phyloP scores from a whole-genome alignment of 2,329 filamentous ascomycete species.

The Claviceps sp. region DNA sequence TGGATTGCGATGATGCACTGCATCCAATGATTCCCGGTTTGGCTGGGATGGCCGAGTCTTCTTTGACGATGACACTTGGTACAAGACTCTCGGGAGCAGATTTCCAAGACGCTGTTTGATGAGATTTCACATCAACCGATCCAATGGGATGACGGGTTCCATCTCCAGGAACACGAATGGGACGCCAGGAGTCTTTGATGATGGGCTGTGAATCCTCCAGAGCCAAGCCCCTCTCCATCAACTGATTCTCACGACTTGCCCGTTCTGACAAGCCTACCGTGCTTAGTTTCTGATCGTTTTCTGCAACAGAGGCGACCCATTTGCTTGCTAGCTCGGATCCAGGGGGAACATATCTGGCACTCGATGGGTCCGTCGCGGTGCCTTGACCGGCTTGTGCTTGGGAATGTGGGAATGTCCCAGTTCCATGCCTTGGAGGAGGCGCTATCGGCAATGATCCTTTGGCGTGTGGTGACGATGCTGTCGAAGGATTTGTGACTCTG shows the following conservation, averaged over 20 bases:
- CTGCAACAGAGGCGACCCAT: slow-evolving; percentile 29
- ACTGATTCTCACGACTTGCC: slow-evolving; percentile 28
- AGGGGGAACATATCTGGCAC: slow-evolving; percentile 15
- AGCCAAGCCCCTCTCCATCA: slow-evolving; percentile 30
- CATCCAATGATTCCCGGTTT: slow-evolving; percentile 17
- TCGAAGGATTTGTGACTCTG: slow-evolving; percentile 27
- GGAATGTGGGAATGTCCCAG: background rate
- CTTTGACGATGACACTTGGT: slow-evolving; percentile 7
- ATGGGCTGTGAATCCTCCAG: slow-evolving; percentile 31
- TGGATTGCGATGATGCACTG: slow-evolving; percentile 28
- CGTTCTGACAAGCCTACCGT: slow-evolving; percentile 25
- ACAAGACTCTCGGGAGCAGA: slow-evolving; percentile 14
- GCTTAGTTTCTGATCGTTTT: slow-evolving; percentile 32
- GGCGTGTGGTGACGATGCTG: slow-evolving; percentile 18
- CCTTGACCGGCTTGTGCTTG: slow-evolving; percentile 15
- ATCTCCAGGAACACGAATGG: slow-evolving; percentile 24
- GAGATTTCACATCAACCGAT: slow-evolving; percentile 15
- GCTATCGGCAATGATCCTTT: slow-evolving; percentile 33
- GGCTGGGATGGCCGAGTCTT: slow-evolving; percentile 10
- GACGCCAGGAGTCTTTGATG: slow-evolving; percentile 43
- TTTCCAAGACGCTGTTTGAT: slow-evolving; percentile 18
- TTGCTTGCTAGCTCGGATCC: slow-evolving; percentile 23
- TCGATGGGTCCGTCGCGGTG: slow-evolving; percentile 17
- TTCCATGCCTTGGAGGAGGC: slow-evolving; percentile 19
- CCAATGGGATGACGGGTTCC: slow-evolving; percentile 18